phyloP scores from a whole-genome alignment of 768 basidiomycete genomes.

The Lyophyllum atratum region DNA sequence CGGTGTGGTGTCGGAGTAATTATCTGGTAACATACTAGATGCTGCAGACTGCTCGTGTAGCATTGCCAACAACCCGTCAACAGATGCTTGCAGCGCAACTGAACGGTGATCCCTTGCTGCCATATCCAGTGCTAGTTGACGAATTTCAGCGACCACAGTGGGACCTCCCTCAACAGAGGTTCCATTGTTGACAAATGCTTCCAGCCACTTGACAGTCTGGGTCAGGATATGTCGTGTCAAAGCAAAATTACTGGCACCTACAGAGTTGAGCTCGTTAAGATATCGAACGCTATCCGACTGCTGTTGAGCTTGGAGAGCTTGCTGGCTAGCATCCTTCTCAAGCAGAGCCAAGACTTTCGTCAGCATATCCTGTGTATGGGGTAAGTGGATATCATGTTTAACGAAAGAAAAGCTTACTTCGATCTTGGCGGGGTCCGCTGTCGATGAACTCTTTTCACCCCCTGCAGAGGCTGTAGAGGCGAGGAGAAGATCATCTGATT shows the following conservation, averaged over 20 bases:
- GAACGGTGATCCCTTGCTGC: conserved; percentile 37
- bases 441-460: conserved; percentile 15
- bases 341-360: conserved; percentile 50
- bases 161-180: conserved; percentile 34
- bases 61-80: conserved; percentile 37
- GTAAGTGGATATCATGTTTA: background rate
- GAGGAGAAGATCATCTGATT: conserved; percentile 16
- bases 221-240: conserved; percentile 1
- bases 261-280: conserved; percentile 75
- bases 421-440: background rate
- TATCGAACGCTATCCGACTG: conserved; percentile 78
- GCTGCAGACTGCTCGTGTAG: conserved; percentile 23
- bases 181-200: conserved; percentile 78
- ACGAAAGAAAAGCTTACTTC: background rate
- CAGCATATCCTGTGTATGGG: conserved; percentile 22
- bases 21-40: conserved; percentile 14
- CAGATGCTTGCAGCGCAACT: conserved; percentile 38
- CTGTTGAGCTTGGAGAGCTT: conserved; percentile 54
- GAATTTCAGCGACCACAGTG: conserved; percentile 37
- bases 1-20: background rate
- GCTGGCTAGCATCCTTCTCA: conserved; percentile 47
- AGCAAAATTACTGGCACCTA: conserved; percentile 27
- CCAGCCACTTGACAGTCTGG: conserved; percentile 67
- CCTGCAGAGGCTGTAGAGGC: background rate
- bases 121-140: conserved; percentile 33